A percentile compares a stretch with the other conserved stretches of the same genome.
These are phyloP conservation scores for Phialemoniopsis sp. DNA, from an alignment of 2,329 filamentous ascomycete genomes.

Conservation along the genomic window DNA sequence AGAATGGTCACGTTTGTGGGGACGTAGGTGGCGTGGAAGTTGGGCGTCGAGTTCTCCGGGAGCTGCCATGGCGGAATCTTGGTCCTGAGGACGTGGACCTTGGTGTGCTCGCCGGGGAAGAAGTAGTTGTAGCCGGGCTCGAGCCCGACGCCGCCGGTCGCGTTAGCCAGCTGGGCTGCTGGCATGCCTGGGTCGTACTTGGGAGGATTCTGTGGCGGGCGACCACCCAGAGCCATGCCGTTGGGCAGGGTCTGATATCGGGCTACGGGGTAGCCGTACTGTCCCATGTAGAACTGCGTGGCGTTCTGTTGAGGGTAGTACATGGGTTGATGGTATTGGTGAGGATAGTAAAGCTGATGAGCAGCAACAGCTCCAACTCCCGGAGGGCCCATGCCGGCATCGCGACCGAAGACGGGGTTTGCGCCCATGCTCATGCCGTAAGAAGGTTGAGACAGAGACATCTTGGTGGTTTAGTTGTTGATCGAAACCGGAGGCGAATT, in stretches of 20 bases:
- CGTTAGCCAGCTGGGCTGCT: constrained; percentile 51
- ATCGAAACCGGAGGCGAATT: too few relatives aligned
- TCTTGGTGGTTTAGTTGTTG: too few relatives aligned
- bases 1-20: constrained; percentile 48
- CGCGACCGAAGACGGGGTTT: too few relatives aligned
- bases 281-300: too few relatives aligned
- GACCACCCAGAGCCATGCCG: background rate
- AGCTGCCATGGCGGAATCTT: constrained; percentile 49
- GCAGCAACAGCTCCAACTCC: too few relatives aligned
- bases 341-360: too few relatives aligned
- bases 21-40: constrained; percentile 46
- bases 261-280: constrained; percentile 7
- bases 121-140: constrained; percentile 63
- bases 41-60: constrained; percentile 31
- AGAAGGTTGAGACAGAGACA: too few relatives aligned
- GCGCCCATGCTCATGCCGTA: too few relatives aligned
- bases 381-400: too few relatives aligned
- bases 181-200: constrained; percentile 39
- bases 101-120: constrained; percentile 54
- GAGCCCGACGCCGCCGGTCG: constrained; percentile 51
- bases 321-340: too few relatives aligned
- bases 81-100: constrained; percentile 53
- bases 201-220: constrained; percentile 36
- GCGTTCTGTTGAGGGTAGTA: too few relatives aligned
- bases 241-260: too few relatives aligned